A percentile compares a stretch with the other conserved stretches of the same genome.
These are phyloP conservation scores for Didymella pomorum DNA, from an alignment of 2,329 filamentous ascomycete genomes.

Conservation along the genomic window DNA sequence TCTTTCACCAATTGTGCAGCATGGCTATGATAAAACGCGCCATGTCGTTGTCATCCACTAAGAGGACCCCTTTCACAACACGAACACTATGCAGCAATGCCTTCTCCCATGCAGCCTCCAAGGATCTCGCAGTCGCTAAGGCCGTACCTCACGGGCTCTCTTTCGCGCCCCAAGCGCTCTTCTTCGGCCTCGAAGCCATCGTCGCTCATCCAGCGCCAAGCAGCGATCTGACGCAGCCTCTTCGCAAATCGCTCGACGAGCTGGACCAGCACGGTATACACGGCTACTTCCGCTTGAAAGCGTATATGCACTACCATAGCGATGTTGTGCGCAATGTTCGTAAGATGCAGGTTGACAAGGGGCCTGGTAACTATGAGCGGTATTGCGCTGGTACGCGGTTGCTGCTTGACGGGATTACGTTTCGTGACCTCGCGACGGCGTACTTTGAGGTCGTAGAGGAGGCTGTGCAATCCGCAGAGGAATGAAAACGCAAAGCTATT, in stretches of 20 bases:
- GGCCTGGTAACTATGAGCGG: neutral
- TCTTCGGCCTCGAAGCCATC: conserved; percentile 1
- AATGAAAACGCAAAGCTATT: neutral
- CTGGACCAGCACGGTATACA: neutral
- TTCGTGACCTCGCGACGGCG: neutral
- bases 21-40: too few relatives aligned
- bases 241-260: neutral
- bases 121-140: neutral
- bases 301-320: neutral
- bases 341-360: too few relatives aligned
- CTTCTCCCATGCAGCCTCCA: neutral
- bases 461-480: neutral
- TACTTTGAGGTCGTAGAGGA: conserved; percentile 2
- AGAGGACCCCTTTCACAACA: neutral
- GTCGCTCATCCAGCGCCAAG: neutral
- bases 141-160: neutral
- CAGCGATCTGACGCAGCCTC: neutral
- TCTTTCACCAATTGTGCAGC: neutral
- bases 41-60: neutral
- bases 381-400: neutral
- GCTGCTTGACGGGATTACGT: neutral
- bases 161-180: neutral
- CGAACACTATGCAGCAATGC: neutral
- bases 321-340: neutral
- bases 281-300: neutral